Evolutionary conservation across 1,284 basidiomycete species (phyloP).

Genomic region (Boletus holoroseus): DNA sequence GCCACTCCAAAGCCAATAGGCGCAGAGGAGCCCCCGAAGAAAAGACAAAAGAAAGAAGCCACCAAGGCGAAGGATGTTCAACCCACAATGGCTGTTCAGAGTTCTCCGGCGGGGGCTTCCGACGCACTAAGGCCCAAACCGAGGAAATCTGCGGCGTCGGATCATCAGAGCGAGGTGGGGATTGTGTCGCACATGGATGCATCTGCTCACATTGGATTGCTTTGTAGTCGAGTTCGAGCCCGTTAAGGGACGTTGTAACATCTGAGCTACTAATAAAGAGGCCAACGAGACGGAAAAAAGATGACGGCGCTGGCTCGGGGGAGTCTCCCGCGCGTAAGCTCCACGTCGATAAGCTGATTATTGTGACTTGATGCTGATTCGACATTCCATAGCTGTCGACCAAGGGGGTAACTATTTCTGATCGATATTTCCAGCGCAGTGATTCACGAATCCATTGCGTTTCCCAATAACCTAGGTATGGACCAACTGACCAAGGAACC

Average conservation of each 20-base stretch:
- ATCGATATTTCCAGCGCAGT: neutral
- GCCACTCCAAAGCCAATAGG: neutral
- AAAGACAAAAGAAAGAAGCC: slow-evolving; percentile 17
- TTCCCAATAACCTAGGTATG: slow-evolving; percentile 7
- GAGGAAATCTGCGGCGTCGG: neutral
- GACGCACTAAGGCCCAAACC: neutral
- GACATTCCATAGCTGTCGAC: slow-evolving; percentile 6
- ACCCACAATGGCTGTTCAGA: neutral
- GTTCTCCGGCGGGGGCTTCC: neutral
- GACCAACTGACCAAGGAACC: neutral
- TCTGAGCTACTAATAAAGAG: slow-evolving; percentile 4
- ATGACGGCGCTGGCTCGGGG: slow-evolving; percentile 1
- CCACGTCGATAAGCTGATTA: neutral
- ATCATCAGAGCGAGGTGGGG: slow-evolving; percentile 13
- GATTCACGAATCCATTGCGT: neutral
- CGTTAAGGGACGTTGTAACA: neutral
- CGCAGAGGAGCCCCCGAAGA: slow-evolving; percentile 18
- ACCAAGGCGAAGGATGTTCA: slow-evolving; percentile 4
- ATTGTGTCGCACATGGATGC: neutral
- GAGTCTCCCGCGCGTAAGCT: slow-evolving; percentile 16
- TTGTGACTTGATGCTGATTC: neutral
- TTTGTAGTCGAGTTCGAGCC: slow-evolving; percentile 10
- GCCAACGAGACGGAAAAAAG: slow-evolving; percentile 6
- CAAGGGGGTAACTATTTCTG: slow-evolving; percentile 9
- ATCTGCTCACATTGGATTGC: neutral